phyloP scores from a whole-genome alignment of 345 rosid species.

The Eutrema heterophyllum region DNA sequence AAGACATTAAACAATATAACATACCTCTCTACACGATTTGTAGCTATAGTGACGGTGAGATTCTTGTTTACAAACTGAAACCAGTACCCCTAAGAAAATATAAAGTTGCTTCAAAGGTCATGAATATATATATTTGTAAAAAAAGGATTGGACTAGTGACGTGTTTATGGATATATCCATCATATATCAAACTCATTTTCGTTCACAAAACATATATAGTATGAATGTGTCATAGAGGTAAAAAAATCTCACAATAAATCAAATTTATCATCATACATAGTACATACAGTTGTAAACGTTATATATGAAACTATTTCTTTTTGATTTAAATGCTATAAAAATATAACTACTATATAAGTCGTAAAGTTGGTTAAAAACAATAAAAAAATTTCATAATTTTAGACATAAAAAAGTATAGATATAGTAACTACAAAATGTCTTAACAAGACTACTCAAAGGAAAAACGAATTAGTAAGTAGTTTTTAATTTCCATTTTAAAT shows the following conservation, averaged over 20 bases:
- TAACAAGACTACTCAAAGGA: not conserved
- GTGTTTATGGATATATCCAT: not conserved
- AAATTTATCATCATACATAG: not conserved
- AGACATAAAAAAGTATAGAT: not conserved
- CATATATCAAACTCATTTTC: not conserved
- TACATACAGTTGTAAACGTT: not conserved
- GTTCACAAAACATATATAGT: not conserved
- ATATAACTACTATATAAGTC: not conserved
- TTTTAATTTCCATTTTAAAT: not conserved
- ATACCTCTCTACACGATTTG: slow-evolving; percentile 12
- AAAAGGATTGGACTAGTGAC: not conserved
- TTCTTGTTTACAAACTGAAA: slow-evolving; percentile 1
- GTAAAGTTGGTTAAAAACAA: not conserved
- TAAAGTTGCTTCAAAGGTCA: not conserved
- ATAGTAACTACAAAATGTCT: not conserved
- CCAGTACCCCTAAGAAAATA: not conserved
- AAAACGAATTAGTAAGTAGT: not conserved
- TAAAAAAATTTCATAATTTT: not conserved
- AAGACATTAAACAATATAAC: not conserved
- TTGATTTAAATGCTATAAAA: not conserved
- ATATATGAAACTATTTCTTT: not conserved
- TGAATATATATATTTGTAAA: not conserved
- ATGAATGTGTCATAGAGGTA: not conserved
- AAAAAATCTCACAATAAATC: not conserved
- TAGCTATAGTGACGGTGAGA: not conserved